A percentile compares a stretch with the other conserved stretches of the same genome.
These are phyloP conservation scores for Aspergillus ustus DNA, from an alignment of 2,329 filamentous ascomycete species.

Conservation along the genomic window DNA sequence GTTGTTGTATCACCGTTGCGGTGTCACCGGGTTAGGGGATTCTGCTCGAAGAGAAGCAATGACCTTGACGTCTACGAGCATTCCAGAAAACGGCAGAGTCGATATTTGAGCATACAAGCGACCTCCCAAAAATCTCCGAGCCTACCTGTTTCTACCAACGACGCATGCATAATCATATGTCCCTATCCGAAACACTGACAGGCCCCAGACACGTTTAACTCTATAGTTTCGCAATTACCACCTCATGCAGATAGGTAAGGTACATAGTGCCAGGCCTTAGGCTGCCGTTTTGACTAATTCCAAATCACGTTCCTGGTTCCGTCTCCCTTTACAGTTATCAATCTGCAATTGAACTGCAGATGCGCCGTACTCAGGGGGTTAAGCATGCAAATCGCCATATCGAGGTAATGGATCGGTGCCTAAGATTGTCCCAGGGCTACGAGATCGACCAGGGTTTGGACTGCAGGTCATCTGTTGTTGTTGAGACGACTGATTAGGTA, in stretches of 20 bases:
- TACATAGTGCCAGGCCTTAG: not conserved
- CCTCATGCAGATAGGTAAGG: not conserved
- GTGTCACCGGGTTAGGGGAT: slow-evolving; percentile 2
- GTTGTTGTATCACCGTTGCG: slow-evolving; percentile 29
- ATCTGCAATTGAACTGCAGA: slow-evolving; percentile 1
- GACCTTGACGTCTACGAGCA: slow-evolving; percentile 5
- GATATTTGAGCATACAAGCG: not conserved
- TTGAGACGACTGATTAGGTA: not conserved
- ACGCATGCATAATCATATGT: not conserved
- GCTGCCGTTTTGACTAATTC: slow-evolving; percentile 3
- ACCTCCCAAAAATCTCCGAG: not conserved
- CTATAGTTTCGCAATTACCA: not conserved
- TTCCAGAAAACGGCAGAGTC: not conserved
- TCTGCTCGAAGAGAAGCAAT: not conserved
- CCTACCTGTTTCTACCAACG: not conserved
- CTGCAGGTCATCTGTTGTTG: slow-evolving; percentile 3
- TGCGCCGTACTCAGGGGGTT: slow-evolving; percentile 1
- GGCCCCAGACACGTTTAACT: not conserved
- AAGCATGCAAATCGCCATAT: not conserved
- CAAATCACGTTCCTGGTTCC: slow-evolving; percentile 3
- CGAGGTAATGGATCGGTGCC: slow-evolving; percentile 5
- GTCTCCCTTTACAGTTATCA: not conserved
- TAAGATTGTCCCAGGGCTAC: not conserved
- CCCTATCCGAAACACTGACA: not conserved
- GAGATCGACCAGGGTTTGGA: not conserved